Evolutionary conservation across 2,329 filamentous ascomycete species (phyloP).

Genomic region (Xylaria sp.): DNA sequence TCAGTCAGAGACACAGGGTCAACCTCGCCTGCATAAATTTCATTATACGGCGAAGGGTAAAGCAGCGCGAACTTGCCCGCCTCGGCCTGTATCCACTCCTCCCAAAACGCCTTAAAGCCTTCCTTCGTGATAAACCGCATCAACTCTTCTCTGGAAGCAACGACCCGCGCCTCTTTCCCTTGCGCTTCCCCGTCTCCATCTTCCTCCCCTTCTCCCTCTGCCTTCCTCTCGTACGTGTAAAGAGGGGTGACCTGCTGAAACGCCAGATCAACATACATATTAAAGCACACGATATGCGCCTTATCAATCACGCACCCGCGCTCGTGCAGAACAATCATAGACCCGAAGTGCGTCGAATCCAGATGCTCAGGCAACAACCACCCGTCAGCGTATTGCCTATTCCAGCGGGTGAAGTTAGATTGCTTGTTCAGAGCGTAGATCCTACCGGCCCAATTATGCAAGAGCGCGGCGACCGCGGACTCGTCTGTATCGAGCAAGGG

Average conservation of each 20-base stretch:
- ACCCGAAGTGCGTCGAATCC: constrained; percentile 1
- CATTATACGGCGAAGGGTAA: constrained; percentile 3
- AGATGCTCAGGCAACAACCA: neutral
- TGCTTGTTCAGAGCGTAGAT: neutral
- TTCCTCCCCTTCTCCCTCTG: no score
- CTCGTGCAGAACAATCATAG: constrained; percentile 13
- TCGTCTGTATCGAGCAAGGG: neutral
- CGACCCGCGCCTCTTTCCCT: neutral
- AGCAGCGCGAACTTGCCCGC: neutral
- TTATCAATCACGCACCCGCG: constrained; percentile 5
- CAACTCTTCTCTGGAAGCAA: neutral
- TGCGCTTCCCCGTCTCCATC: no score
- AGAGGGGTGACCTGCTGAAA: neutral
- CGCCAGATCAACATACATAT: constrained; percentile 1
- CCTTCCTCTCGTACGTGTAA: neutral
- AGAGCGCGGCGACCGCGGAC: neutral
- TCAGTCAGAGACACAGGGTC: neutral
- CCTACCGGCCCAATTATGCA: neutral
- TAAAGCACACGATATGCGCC: constrained; percentile 15
- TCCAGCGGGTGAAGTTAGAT: neutral
- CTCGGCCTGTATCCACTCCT: neutral
- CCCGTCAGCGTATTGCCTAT: neutral
- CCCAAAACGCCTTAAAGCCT: constrained; percentile 4
- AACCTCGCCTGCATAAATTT: neutral
- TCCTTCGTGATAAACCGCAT: neutral